Conservation (phyloP, 345 rosid genomes). For the Firmiana major region DNA sequence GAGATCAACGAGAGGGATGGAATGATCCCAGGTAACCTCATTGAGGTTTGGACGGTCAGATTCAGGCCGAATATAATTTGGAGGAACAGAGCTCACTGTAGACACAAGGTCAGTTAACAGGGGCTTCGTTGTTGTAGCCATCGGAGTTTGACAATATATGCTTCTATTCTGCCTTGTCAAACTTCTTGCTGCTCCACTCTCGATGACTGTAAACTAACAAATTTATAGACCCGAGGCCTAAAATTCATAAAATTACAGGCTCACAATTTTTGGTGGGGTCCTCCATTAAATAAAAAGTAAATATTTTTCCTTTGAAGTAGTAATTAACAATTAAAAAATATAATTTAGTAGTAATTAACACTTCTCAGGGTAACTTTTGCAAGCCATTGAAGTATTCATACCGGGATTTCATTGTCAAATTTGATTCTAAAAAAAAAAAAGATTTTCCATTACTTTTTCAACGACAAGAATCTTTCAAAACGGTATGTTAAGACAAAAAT, state of each 20-base stretch:
- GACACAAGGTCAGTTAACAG: slow-evolving; percentile 23
- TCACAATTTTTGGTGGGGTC: background rate
- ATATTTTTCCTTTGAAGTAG: background rate
- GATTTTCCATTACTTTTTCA: background rate
- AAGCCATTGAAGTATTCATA: background rate
- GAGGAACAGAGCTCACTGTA: slow-evolving; percentile 12
- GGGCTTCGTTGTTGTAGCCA: slow-evolving; percentile 17
- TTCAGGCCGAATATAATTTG: slow-evolving; percentile 26
- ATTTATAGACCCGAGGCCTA: background rate
- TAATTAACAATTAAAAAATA: background rate
- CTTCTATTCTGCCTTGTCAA: background rate
- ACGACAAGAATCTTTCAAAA: background rate
- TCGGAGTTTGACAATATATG: background rate
- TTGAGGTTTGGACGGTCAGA: slow-evolving; percentile 35
- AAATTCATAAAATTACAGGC: background rate
- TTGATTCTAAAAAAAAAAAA: background rate
- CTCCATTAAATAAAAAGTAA: background rate
- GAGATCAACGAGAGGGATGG: slow-evolving; percentile 37
- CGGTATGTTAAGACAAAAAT: background rate
- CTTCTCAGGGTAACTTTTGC: background rate
- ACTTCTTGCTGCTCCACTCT: background rate
- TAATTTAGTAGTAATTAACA: background rate
- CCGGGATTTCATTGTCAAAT: background rate
- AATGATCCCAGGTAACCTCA: slow-evolving; percentile 6
- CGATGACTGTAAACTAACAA: background rate